phyloP scores from a whole-genome alignment of 2,329 filamentous ascomycete genomes.

The Anthostomella pinea region DNA sequence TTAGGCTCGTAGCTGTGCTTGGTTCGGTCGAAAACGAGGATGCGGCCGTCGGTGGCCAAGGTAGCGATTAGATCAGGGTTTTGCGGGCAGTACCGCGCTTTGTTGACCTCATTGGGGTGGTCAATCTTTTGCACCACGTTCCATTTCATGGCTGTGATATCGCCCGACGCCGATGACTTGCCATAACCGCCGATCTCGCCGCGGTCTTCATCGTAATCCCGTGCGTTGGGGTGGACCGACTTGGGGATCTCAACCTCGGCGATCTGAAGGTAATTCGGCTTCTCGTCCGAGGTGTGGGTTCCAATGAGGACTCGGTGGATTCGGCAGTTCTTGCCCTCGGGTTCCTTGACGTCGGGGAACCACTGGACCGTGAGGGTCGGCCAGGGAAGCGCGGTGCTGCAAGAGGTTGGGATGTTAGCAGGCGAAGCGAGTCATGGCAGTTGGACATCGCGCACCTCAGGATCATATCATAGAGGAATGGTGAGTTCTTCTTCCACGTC shows the following conservation, averaged over 20 bases:
- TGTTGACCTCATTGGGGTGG: slow-evolving; percentile 96
- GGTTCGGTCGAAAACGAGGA: slow-evolving; percentile 92
- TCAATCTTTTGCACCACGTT: slow-evolving; percentile 94
- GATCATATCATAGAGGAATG: slow-evolving; percentile 98
- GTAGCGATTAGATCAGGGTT: slow-evolving; percentile 97
- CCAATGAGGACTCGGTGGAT: slow-evolving; percentile 88
- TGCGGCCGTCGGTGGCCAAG: slow-evolving; percentile 79
- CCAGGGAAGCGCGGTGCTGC: slow-evolving; percentile 86
- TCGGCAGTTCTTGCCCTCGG: slow-evolving; percentile 81
- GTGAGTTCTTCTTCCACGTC: slow-evolving; percentile 99
- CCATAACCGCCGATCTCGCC: slow-evolving; percentile 95
- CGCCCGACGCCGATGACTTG: slow-evolving; percentile 50
- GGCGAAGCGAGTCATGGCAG: slow-evolving; percentile 2
- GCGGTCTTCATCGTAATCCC: slow-evolving; percentile 86
- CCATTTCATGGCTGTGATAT: slow-evolving; percentile 76
- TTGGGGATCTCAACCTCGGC: slow-evolving; percentile 93
- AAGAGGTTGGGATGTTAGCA: slow-evolving; percentile 2
- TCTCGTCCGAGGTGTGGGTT: slow-evolving; percentile 86
- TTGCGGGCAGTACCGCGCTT: slow-evolving; percentile 95
- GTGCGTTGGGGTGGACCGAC: slow-evolving; percentile 66
- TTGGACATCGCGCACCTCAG: slow-evolving; percentile 55
- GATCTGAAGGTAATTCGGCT: slow-evolving; percentile 90
- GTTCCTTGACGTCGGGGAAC: slow-evolving; percentile 91
- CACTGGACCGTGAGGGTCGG: slow-evolving; percentile 96
- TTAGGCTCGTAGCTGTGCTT: slow-evolving; percentile 82